A percentile compares a stretch with the other conserved stretches of the same genome.
phyloP scores from a whole-genome alignment of 352 stramenopile genomes.

The Phytophthora syringae region DNA sequence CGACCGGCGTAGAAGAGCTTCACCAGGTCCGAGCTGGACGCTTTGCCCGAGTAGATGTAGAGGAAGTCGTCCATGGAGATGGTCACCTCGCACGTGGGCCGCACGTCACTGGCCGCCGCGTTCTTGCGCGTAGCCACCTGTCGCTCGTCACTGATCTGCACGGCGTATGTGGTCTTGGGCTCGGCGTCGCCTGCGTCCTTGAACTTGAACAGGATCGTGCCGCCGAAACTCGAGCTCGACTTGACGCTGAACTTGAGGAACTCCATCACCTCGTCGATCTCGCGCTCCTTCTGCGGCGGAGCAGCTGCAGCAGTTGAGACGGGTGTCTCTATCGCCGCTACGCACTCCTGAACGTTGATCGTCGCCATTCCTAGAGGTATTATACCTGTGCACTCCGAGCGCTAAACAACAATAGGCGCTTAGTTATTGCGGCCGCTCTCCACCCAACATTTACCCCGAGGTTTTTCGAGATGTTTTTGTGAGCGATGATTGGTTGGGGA shows the following conservation, averaged over 20 bases:
- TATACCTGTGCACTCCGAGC: conserved; percentile 8
- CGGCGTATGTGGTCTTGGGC: conserved; percentile 68
- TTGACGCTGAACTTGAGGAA: conserved; percentile 89
- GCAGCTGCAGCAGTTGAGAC: not conserved
- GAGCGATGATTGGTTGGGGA: conserved; percentile 6
- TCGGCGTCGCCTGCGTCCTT: conserved; percentile 43
- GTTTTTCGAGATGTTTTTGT: conserved; percentile 12
- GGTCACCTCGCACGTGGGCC: conserved; percentile 75
- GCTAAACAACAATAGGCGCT: conserved; percentile 28
- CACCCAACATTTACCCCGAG: conserved; percentile 33
- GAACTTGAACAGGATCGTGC: conserved; percentile 90
- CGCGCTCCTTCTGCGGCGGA: conserved; percentile 48
- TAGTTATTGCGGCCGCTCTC: not conserved
- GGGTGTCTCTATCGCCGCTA: not conserved
- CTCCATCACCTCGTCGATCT: conserved; percentile 90
- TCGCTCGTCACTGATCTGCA: conserved; percentile 58
- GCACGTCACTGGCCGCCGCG: conserved; percentile 42
- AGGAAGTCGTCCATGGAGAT: conserved; percentile 90
- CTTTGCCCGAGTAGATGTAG: conserved; percentile 88
- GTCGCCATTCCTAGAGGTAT: conserved; percentile 4
- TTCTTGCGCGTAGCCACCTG: conserved; percentile 71
- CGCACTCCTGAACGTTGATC: conserved; percentile 23
- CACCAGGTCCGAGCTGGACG: conserved; percentile 71
- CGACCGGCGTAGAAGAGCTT: conserved; percentile 86
- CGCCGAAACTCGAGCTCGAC: conserved; percentile 65